Base-by-base conservation (phyloP, 306 rosid species). In the Citrullus amarus region DNA sequence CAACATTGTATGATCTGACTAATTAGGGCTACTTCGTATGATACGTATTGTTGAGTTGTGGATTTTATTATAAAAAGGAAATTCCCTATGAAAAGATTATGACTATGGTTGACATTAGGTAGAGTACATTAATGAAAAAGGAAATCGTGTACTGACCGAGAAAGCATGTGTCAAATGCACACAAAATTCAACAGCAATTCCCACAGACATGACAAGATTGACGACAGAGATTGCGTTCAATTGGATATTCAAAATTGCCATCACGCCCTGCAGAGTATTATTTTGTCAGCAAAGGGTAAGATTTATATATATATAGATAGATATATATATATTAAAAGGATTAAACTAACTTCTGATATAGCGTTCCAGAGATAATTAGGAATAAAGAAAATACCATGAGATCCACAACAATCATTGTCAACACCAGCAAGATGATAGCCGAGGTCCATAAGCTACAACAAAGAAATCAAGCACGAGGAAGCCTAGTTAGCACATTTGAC, bases 161-260 rank as follows among this genome's bases (percentile, higher is more conserved):
- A 95, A 95, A 81, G 99, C 88, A 84, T 95, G 99, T 36, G 97
- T 88, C 86, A 95, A 81, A 48, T 91, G 99, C 79, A 95, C 99
- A 83, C 97, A 95, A 83, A 95, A 95, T 89, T 95, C 99, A 70
- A 95, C 99, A 79, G 91, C 93, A 85, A 95, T 92, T 85, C 99
- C 99, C 82, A 95, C 97, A 46, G 99, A 86, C 99, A 95, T 95
- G 59, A 92, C 87, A 79, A 95, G 97, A 83, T 95, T 92, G 80
- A 92, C 97, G 78, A 95, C 99, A 18, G 99, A 95, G 80, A 95
- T 87, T 30, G 99, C 99, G 82, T 95, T 95, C 83, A 95, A 82
- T 81, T 95, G 99, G 95, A 95, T 95, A 76, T 88, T 72, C 84
- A 95, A 88, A 85, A 95, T 91, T 38, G 98, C 97, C 99, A 95